These are phyloP conservation scores for Persicaria tinctoria DNA, from an alignment of 148 eudicot species.

Conservation along the genomic window DNA sequence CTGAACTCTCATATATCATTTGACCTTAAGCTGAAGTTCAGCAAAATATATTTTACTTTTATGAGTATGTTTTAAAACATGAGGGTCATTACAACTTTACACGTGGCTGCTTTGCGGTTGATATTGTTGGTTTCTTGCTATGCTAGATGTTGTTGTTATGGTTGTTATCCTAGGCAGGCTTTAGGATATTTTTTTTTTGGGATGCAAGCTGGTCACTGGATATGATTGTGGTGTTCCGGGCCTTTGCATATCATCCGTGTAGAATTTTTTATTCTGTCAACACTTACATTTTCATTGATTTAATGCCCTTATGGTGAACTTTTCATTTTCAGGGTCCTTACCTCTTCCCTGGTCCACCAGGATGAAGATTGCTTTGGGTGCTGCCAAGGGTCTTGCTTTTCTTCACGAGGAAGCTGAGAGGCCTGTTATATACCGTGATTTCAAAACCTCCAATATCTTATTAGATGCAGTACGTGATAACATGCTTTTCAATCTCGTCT, in stretches of 20 bases:
- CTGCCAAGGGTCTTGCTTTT: conserved; percentile 45
- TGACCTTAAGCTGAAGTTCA: background rate
- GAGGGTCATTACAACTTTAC: background rate
- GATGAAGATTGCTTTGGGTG: conserved; percentile 46
- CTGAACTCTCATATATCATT: background rate
- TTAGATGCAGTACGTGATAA: conserved; percentile 35
- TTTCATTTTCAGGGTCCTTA: conserved; percentile 29
- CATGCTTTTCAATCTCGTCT: background rate
- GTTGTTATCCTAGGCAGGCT: no score
- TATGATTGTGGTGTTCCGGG: background rate
- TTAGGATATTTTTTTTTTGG: background rate
- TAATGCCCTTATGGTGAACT: conserved; percentile 2
- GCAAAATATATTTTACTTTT: background rate
- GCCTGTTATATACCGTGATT: conserved; percentile 43
- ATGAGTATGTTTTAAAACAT: background rate
- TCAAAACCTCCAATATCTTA: conserved; percentile 43
- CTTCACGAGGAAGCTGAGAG: conserved; percentile 46
- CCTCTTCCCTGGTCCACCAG: conserved; percentile 50
- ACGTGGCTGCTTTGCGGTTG: background rate
- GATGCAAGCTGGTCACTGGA: background rate
- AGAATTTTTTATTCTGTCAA: background rate
- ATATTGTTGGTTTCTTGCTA: no score
- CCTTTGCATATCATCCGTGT: background rate
- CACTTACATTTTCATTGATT: background rate
- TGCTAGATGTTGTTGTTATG: no score